A percentile compares a stretch with the other conserved stretches of the same genome.
phyloP scores from a whole-genome alignment of 345 rosid species.

The Raphanus raphanistrum region DNA sequence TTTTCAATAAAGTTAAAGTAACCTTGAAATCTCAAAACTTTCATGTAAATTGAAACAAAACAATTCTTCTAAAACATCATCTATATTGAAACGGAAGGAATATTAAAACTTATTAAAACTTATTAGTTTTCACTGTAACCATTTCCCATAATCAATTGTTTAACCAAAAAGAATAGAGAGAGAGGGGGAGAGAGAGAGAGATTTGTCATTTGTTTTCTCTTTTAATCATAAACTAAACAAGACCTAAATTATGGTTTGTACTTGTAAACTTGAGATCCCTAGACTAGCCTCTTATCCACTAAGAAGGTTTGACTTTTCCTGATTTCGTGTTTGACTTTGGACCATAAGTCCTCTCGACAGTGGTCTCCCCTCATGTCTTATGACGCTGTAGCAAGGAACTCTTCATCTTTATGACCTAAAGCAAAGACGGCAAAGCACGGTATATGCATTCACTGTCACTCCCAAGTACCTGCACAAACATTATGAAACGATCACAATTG shows the following conservation, averaged over 20 bases:
- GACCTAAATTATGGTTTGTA: background rate
- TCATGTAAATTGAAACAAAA: too few relatives aligned
- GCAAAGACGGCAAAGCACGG: conserved; percentile 73
- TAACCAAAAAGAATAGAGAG: background rate
- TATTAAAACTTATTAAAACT: too few relatives aligned
- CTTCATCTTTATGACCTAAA: conserved; percentile 61
- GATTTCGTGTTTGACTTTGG: background rate
- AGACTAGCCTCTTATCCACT: background rate
- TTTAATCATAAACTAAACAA: background rate
- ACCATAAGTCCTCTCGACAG: background rate
- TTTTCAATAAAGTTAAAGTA: too few relatives aligned
- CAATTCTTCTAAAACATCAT: too few relatives aligned
- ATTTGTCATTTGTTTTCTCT: background rate
- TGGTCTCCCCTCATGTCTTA: background rate
- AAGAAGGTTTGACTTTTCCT: conserved; percentile 8
- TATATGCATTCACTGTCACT: conserved; percentile 61
- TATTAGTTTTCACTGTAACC: background rate
- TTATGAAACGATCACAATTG: background rate
- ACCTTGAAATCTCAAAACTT: too few relatives aligned
- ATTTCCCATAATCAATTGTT: background rate
- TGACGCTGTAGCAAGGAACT: conserved; percentile 43
- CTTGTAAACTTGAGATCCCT: background rate
- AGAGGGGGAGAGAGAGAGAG: background rate
- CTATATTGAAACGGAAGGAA: too few relatives aligned
- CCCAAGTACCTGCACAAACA: conserved; percentile 67